A percentile compares a stretch with the other conserved stretches of the same genome.
These are phyloP conservation scores for Spathaspora jeffriesii DNA, from an alignment of 1,139 yeast species.

Conservation along the genomic window DNA sequence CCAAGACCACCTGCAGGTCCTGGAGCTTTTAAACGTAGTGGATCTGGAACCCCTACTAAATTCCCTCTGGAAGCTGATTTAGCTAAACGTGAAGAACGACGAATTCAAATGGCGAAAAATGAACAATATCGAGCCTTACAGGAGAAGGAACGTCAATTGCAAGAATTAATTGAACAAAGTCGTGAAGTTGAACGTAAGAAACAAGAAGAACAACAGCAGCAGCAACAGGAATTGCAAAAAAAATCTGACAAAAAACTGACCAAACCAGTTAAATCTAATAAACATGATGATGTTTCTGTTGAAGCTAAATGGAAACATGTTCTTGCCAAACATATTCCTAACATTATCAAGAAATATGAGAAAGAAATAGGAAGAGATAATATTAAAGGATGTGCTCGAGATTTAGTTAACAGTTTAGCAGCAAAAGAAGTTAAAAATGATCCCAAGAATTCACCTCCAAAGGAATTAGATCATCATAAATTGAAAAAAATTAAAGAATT, in stretches of 20 bases:
- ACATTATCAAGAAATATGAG: slow-evolving; percentile 68
- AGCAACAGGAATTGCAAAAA: not conserved
- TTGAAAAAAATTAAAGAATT: slow-evolving; percentile 68
- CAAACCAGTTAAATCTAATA: slow-evolving; percentile 11
- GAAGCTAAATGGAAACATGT: slow-evolving; percentile 57
- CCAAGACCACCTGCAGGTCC: slow-evolving; percentile 18
- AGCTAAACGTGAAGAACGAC: slow-evolving; percentile 37
- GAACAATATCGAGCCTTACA: slow-evolving; percentile 28
- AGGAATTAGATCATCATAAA: slow-evolving; percentile 62
- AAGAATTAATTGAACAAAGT: slow-evolving; percentile 36
- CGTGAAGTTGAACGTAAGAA: slow-evolving; percentile 11
- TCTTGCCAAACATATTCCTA: slow-evolving; percentile 81
- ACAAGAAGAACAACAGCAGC: slow-evolving; percentile 10
- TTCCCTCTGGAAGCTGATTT: slow-evolving; percentile 13
- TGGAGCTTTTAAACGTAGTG: slow-evolving; percentile 1
- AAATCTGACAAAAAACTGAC: slow-evolving; percentile 5
- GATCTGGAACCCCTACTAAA: not conserved
- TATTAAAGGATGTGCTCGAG: slow-evolving; percentile 77
- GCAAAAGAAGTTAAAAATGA: slow-evolving; percentile 63
- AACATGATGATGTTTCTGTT: slow-evolving; percentile 9
- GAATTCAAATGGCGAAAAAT: slow-evolving; percentile 33
- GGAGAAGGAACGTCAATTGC: slow-evolving; percentile 36
- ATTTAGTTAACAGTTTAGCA: slow-evolving; percentile 63
- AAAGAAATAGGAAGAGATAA: slow-evolving; percentile 69
- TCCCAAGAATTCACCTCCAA: slow-evolving; percentile 44